Evolutionary conservation across 148 eudicot species (phyloP), one percentile per base, ranked within the genome.

Genomic region (Heliosperma pusillum): DNA sequence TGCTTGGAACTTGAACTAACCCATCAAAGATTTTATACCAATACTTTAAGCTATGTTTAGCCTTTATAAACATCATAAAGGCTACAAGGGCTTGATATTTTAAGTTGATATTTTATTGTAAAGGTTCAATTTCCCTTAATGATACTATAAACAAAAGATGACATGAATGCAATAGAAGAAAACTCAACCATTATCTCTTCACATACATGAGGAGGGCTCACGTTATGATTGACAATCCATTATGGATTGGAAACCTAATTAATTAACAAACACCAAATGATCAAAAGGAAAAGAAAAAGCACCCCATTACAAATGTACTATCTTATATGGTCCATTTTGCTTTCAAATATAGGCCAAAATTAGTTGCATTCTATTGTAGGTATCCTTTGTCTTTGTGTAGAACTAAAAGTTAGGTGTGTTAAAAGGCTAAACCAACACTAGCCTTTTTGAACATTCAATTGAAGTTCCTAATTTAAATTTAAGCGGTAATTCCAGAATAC

Each of bases 1-100:
- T 79, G 69, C 77, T 85, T 82, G 85, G 83, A 79, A 85, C 87
- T 85, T 85, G 81, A 82, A 80, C 72, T 36, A 30, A 64, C 78
- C 72, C 69, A 69, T 66, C 62, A 78, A 47, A 71, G 57, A 66
- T 30, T 70, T 71, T 69, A 4, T 61, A 10, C 16, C 30, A 16
- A 20, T 67, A 58, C 52, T 59, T 73, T 30, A 77, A 77, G 30
- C 63, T 56, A 20, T 47, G 26, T 26, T 29, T 45, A 33, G 42
- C 27, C 73, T 74, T 71, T 66, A 22, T 33, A 75, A 50, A 2
- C 40, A 67, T 64, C 50, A 80, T 61, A 62, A 69, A 57, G 67
- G 70, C 55, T 70, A 52, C 33, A 73, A 81, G 74, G 77, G 83
- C 75, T 77, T 40, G 50, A 20, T 81, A 68, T 60, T 59, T 59